phyloP scores from a whole-genome alignment of 78 protist species.

The Dictyostelium citrinum region DNA sequence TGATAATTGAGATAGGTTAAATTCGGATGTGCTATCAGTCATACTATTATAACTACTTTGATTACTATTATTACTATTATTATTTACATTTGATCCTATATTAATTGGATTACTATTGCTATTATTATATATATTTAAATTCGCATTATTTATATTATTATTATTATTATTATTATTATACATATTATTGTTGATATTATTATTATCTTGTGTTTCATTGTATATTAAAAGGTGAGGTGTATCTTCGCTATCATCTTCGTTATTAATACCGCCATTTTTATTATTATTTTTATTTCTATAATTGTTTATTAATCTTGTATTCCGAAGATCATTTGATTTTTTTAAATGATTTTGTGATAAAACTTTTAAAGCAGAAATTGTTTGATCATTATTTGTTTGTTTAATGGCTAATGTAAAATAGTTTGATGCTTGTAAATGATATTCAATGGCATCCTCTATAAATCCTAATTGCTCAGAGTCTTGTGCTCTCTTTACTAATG shows the following conservation, averaged over 20 bases:
- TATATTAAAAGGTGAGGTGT: neutral
- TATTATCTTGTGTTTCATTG: neutral
- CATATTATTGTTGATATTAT: neutral
- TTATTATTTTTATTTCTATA: neutral
- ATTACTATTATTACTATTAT: neutral
- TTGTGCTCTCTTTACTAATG: constrained; percentile 12
- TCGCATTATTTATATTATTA: neutral
- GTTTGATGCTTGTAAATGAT: constrained; percentile 42
- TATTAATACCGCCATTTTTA: neutral
- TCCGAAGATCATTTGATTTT: constrained; percentile 26
- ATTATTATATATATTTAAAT: neutral
- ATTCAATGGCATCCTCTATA: constrained; percentile 58
- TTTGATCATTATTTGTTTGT: constrained; percentile 54
- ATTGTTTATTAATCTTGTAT: neutral
- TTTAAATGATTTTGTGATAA: constrained; percentile 35
- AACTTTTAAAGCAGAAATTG: constrained; percentile 28
- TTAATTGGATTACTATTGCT: neutral
- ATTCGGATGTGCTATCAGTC: neutral
- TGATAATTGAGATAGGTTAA: constrained; percentile 1
- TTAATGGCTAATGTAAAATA: constrained; percentile 38
- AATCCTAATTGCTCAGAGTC: constrained; percentile 48
- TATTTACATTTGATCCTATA: neutral
- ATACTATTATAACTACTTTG: constrained; percentile 5
- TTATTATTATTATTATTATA: neutral
- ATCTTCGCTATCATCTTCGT: neutral